Evolutionary conservation across 169 alveolate species (phyloP).

Genomic region (Theileria sp.): DNA sequence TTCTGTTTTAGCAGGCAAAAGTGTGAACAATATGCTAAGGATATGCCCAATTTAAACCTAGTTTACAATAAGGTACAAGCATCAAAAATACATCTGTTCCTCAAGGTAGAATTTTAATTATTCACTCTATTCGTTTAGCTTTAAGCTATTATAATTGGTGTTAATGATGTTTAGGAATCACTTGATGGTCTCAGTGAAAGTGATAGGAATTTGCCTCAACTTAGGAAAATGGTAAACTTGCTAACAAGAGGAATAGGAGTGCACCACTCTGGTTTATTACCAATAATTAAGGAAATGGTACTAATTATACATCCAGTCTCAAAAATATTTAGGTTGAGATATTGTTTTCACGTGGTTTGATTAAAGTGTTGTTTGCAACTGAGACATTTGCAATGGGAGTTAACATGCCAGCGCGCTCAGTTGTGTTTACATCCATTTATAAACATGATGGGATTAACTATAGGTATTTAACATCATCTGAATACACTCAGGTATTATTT

Average conservation of each 20-base stretch:
- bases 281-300: constrained; percentile 95
- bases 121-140: background rate
- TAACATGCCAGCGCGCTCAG: constrained; percentile 99
- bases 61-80: constrained; percentile 78
- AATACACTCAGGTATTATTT: constrained; percentile 86
- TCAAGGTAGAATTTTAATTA: constrained; percentile 41
- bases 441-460: constrained; percentile 90
- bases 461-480: constrained; percentile 91
- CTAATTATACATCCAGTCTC: background rate
- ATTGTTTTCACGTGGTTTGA: constrained; percentile 92
- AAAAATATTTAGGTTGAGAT: constrained; percentile 85
- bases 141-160: background rate
- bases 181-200: constrained; percentile 73
- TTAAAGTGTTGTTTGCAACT: constrained; percentile 96
- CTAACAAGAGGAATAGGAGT: constrained; percentile 94
- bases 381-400: constrained; percentile 99
- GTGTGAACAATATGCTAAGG: constrained; percentile 87
- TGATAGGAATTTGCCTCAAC: constrained; percentile 90
- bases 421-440: constrained; percentile 90
- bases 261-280: constrained; percentile 98
- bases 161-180: constrained; percentile 64
- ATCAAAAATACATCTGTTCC: constrained; percentile 82
- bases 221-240: constrained; percentile 77
- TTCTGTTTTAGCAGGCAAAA: constrained; percentile 92
- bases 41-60: constrained; percentile 80